Percentiles rank a stretch among this genome's conserved stretches.
Evolutionary conservation across 768 basidiomycete genomes (phyloP).

Genomic region (Rhodotorula babjevae): DNA sequence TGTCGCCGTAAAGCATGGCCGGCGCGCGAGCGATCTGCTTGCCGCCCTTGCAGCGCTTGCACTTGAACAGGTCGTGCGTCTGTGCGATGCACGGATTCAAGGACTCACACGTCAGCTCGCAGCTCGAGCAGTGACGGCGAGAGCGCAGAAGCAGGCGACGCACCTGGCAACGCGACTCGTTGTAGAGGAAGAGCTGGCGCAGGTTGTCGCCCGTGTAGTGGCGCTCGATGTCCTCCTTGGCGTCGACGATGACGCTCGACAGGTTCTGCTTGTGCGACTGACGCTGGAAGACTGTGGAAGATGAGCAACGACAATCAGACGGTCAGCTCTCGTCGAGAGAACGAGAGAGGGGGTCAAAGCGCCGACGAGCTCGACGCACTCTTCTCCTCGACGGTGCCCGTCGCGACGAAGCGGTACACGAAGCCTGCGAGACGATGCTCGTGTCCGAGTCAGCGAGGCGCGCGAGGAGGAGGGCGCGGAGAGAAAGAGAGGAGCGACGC

Average conservation of each 20-base stretch:
- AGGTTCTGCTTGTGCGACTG: conserved; percentile 94
- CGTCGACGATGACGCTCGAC: conserved; percentile 96
- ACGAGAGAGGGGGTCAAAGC: background rate
- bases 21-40: conserved; percentile 75
- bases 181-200: conserved; percentile 84
- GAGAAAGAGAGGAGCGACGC: conserved; percentile 42
- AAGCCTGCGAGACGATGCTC: conserved; percentile 59
- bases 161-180: conserved; percentile 54
- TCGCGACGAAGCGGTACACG: conserved; percentile 95
- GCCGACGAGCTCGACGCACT: conserved; percentile 5
- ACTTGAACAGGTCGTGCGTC: conserved; percentile 98
- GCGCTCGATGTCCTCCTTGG: conserved; percentile 88
- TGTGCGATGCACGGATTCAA: conserved; percentile 61
- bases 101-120: no score
- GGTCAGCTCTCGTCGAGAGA: background rate
- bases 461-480: no score
- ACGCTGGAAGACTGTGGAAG: conserved; percentile 79
- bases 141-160: background rate
- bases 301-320: background rate
- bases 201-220: conserved; percentile 89
- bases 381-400: conserved; percentile 47
- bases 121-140: no score
- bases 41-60: conserved; percentile 85
- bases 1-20: conserved; percentile 89
- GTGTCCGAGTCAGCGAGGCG: no score